Base-by-base conservation (phyloP, 2,329 filamentous ascomycete genomes). In the Aspergillus brasiliensis region DNA sequence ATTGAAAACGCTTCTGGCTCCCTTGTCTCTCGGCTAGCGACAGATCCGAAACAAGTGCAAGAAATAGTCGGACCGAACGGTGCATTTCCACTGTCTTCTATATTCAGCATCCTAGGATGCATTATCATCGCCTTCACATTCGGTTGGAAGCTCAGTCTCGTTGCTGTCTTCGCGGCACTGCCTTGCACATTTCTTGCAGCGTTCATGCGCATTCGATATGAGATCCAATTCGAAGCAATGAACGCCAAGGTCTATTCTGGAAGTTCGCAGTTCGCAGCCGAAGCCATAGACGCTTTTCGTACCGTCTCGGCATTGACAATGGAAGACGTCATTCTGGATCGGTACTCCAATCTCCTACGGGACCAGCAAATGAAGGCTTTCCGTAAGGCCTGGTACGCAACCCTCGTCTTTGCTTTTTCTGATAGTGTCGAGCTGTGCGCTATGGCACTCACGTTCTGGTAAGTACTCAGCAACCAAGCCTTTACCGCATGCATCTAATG, bases 111-210 rank as follows among this genome's bases (percentile, higher is more conserved):
- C 3, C 67, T 86, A 8, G 90, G 89, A 0, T 86, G 84, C 7
- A 75, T 91, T 13, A 78, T 83, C 46, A 88, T 93, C 54, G 82
- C 88, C 1, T 92, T 91, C 67, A 79, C 83, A 3, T 91, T 89
- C 70, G 88, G 88, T 1, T 93, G 91, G 91, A 93, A 92, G 71
- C 80, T 94, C 8, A 86, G 88, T 0, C 76, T 92, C 0, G 87
- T 93, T 0, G 83, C 85, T 0, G 77, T 87, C 8, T 89, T 86
- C 65, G 85, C 89, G 1, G 78, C 80, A 0, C 71, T 85, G 56
- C 84, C 84, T 1, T 72, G 82, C 7, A 79, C 84, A 3, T 73
- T 85, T 7, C 64, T 73, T 3, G 80, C 82, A 10, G 80, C 80
- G 2, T 85, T 80, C 61, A 73, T 81, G 62, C 78, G 84, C 11